Percentiles rank a stretch among this genome's conserved stretches.
Evolutionary conservation across 305 asterid genomes (phyloP).

Genomic region (Petunia hybrid): DNA sequence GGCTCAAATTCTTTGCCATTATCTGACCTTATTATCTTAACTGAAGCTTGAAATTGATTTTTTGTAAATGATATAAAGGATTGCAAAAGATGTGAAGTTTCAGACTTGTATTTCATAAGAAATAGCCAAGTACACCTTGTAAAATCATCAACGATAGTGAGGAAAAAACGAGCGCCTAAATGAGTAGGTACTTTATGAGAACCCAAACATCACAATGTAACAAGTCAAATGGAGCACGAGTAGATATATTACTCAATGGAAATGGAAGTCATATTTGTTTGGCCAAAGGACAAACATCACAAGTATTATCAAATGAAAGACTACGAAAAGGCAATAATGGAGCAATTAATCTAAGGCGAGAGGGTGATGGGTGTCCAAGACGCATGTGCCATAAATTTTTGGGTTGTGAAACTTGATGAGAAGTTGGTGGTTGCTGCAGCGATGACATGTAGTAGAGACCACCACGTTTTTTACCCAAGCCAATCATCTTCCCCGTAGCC

Average conservation of each 20-base stretch:
- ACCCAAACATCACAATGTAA: not conserved
- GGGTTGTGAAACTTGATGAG: too few species aligned
- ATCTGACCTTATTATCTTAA: not conserved
- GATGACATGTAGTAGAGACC: conserved; percentile 29
- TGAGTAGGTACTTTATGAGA: not conserved
- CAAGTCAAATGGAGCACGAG: not conserved
- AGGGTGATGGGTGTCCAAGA: conserved; percentile 25
- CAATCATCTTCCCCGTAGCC: conserved; percentile 25
- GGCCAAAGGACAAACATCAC: too few species aligned
- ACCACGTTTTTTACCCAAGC: not conserved
- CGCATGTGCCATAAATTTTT: too few species aligned
- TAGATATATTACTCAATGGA: not conserved
- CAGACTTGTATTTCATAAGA: not conserved
- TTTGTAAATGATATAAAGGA: not conserved
- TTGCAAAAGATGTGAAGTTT: not conserved
- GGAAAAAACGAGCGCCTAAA: not conserved
- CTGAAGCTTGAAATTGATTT: conserved; percentile 6
- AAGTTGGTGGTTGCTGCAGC: not conserved
- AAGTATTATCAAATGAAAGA: too few species aligned
- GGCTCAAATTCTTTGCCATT: not conserved
- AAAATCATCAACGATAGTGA: conserved; percentile 28
- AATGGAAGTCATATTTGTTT: not conserved
- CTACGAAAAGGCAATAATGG: too few species aligned
- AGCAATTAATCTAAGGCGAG: not conserved
- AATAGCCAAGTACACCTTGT: conserved; percentile 6